Evolutionary conservation across 176 grass and related monocot genomes (phyloP), one percentile per base, ranked within the genome.

Genomic region (Miscanthus lutarioriparius): DNA sequence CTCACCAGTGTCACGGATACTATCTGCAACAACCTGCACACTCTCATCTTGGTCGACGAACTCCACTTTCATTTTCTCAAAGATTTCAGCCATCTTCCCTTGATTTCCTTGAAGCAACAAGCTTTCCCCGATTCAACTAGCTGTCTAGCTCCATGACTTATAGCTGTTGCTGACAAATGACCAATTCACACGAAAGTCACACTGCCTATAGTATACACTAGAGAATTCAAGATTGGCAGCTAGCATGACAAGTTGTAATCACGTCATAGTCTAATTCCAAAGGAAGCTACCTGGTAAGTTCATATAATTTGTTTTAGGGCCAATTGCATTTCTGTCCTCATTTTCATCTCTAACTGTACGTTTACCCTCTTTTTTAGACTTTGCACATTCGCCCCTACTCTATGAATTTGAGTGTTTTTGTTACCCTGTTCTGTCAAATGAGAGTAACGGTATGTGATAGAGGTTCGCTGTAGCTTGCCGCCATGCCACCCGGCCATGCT

Each of bases 11-110:
- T 25, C 33, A 3, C 63, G 10, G 59, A 84, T 11, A 59, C 64
- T 62, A 1, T 26, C 74, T 23, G 86, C 89, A 76, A 91, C 27
- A 51, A 22, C 90, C 82, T 91, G 90, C n/a, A 91, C 89, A 13
- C 72, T 88, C 77, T 78, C 72, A n/a, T 81, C 78, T 69, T 72
- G 58, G 22, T 58, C n/a, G 38, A 85, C 26, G 71, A 85, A 89
- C 61, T 80, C 76, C 49, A 81, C 70, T 56, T 81, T 44, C 58
- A 88, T 58, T 73, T 84, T 69, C 33, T 76, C 82, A 33, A 80
- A 80, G 62, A 72, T 43, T 35, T 61, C 70, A 6, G 77, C 76
- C 77, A 85, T 85, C 77, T 30, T 69, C 20, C 80, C 67, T 32
- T 82, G 35, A 30, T 82, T 61, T 76, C 56, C 66, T 76, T 25